Evolutionary conservation across 1,139 yeast genomes (phyloP), one percentile per base, ranked within the genome.

Genomic region (Blastobotrys petasosporus): DNA sequence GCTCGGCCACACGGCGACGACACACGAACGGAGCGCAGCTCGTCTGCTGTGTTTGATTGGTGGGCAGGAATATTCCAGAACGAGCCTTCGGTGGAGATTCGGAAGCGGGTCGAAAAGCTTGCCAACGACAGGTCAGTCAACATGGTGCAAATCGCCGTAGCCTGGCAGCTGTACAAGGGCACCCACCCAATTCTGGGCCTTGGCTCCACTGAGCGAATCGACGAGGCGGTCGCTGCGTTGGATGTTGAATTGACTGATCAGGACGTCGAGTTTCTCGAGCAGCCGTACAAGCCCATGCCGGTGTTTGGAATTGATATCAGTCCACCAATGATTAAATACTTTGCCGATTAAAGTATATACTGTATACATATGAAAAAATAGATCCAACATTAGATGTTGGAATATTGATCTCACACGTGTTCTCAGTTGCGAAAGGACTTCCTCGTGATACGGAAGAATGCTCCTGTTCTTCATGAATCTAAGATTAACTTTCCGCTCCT

Each of bases 151-250:
- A 62, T 80, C 10, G 69, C 83, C 3, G 68, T 74, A 8, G 77
- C 81, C 2, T 80, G 83, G 82, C 69, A 69, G 3, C 49, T 78
- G 8, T 50, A 66, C 37, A 79, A 79, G 58, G 82, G 82, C 6
- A 58, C 66, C n/a, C 48, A 58, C 37, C 82, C 82, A 1, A 76
- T 80, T 51, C 73, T 80, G 11, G 86, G 86, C 0, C 58, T 80
- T 45, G 72, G 64, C 51, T 71, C 72, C 30, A 65, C 64, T 5
- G 70, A 67, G 51, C 67, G 85, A 52, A 71, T 80, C 25, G 76
- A 76, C 28, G 84, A 80, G 54, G 76, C 76, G 2, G 46, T 78
- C 13, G 62, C 56, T 10, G 77, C 82, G 1, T 53, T 73, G 25
- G 58, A 63, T 16, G 56, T 78, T 44, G 56, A 67, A 46, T 64